Conservation (phyloP, 1,139 yeast species). For the Pneumocystis carinii region DNA sequence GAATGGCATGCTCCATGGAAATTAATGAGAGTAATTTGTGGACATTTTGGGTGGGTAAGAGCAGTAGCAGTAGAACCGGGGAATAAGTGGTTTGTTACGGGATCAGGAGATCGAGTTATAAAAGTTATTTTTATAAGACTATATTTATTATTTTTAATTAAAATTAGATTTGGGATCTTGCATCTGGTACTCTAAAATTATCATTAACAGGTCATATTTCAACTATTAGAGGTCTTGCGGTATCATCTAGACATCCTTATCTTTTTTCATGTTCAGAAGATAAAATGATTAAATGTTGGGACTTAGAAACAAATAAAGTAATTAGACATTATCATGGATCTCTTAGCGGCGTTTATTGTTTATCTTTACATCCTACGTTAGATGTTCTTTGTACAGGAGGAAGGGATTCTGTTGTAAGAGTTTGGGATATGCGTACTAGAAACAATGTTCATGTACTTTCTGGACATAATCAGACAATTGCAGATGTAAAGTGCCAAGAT, state of each 20-base stretch:
- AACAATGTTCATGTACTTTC: constrained; percentile 58
- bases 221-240: constrained; percentile 66
- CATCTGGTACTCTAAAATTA: constrained; percentile 50
- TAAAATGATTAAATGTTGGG: constrained; percentile 93
- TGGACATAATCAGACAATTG: constrained; percentile 71
- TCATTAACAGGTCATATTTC: constrained; percentile 82
- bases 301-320: constrained; percentile 68
- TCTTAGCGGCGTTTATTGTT: constrained; percentile 71
- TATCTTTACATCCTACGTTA: constrained; percentile 73
- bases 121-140: constrained; percentile 24
- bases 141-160: not conserved
- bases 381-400: constrained; percentile 85
- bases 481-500: constrained; percentile 49
- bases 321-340: constrained; percentile 90
- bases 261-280: constrained; percentile 89
- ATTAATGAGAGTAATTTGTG: constrained; percentile 59
- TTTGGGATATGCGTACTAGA: constrained; percentile 87
- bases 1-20: constrained; percentile 55
- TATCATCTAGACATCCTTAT: constrained; percentile 69
- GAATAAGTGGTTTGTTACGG: constrained; percentile 84
- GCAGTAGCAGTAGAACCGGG: constrained; percentile 69
- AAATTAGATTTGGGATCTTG: constrained; percentile 65
- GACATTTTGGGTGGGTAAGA: constrained; percentile 90
- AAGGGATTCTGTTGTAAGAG: constrained; percentile 68
- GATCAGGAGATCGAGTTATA: constrained; percentile 75